Evolutionary conservation across 768 basidiomycete species (phyloP), one percentile per base, ranked within the genome.

Genomic region (Phylloporus sp.): DNA sequence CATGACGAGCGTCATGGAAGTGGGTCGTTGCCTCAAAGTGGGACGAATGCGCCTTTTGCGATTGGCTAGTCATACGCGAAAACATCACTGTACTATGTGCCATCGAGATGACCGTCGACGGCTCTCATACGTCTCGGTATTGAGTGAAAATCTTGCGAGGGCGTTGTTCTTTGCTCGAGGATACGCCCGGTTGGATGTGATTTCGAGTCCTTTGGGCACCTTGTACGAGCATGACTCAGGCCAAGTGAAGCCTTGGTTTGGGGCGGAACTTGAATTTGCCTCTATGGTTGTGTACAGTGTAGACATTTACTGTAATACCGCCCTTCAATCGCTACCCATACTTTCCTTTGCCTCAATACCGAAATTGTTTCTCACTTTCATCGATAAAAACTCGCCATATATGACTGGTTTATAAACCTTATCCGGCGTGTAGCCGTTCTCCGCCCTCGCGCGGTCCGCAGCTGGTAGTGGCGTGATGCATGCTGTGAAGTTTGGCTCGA

Each of bases 401-500:
- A 81, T 65, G 1, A 85, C 73, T 0, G 81, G 67, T 35, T 74
- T 42, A 44, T 76, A 74, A 18, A 31, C 59, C 59, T 68, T 66
- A 10, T 59, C 57, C 1, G 57, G 49, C 21, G 54, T 50, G 31
- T 62, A 48, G 22, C 28, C 50, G 4, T 43, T 41, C 28, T 42
- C 24, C n/a, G 15, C 40, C 17, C 42, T 31, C 9, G 76, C 56
- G 27, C 82, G 76, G 22, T 74, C 57, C 0, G 80, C 82, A 6
- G 82, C 81, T 5, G 72, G 70, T 6, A 94, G 68, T 1, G 90
- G 86, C 52, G 73, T 66, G 38, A 96, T 69, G 3, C 70, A 46
- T 0, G 91, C 86, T 49, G 82, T 71, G 57, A 90, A 91, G 47
- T 88, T 90, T 0, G 93, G 92, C 64, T 95, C 93, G 53, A 88